Percentiles rank a stretch among this genome's conserved stretches.
phyloP scores from a whole-genome alignment of 2,329 filamentous ascomycete species.

The Cryphonectria nitschkei region DNA sequence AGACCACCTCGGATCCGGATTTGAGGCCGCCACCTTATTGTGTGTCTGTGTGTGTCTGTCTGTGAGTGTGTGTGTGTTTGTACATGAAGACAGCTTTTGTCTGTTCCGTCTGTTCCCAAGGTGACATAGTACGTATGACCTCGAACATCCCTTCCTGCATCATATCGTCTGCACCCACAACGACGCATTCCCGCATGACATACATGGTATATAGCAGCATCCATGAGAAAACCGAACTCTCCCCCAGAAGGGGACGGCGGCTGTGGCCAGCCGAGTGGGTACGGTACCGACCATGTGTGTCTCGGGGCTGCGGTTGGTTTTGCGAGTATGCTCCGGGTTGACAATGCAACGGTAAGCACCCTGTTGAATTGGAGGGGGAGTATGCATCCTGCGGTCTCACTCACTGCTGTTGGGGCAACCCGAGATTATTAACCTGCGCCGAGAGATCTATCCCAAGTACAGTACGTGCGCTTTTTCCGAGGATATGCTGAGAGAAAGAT shows the following conservation, averaged over 20 bases:
- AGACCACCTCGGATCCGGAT: not conserved
- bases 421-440: not conserved
- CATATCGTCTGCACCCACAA: not conserved
- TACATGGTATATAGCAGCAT: not conserved
- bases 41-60: not conserved
- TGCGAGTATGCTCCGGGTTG: not conserved
- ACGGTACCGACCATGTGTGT: constrained; percentile 1
- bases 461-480: not conserved
- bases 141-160: not conserved
- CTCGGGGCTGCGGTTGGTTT: not conserved
- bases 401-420: not conserved
- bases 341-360: constrained; percentile 9
- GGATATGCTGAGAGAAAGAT: not conserved
- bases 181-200: not conserved
- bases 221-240: not conserved
- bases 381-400: not conserved
- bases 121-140: not conserved
- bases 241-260: not conserved
- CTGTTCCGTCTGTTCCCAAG: not conserved
- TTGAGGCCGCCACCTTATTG: not conserved
- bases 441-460: not conserved
- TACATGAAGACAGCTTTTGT: no score
- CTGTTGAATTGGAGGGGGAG: constrained; percentile 1
- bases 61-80: no score
- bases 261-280: not conserved